These are phyloP conservation scores for Rubus idaeus DNA, from an alignment of 306 rosid genomes.

Conservation along the genomic window DNA sequence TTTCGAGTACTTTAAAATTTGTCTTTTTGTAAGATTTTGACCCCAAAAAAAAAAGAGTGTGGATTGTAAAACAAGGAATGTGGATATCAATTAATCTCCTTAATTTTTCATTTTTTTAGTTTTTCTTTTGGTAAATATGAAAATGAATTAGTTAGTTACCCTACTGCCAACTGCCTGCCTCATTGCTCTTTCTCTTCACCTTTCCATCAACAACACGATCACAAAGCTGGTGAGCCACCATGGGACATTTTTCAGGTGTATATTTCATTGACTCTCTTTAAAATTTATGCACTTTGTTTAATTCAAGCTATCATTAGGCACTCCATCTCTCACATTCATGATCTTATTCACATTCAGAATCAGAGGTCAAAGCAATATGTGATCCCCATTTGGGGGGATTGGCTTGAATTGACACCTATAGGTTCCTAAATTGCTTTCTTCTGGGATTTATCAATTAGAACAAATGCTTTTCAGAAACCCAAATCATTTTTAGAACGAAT, in stretches of 20 bases:
- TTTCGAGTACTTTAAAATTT: too few species aligned
- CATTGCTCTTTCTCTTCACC: neutral
- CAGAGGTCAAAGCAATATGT: neutral
- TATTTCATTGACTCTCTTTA: neutral
- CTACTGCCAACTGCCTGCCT: neutral
- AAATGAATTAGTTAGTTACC: conserved; percentile 1
- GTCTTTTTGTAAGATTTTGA: too few species aligned
- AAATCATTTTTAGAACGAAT: neutral
- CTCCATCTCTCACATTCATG: neutral
- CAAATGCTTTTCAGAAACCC: neutral
- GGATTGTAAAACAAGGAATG: too few species aligned
- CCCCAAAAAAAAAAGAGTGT: too few species aligned
- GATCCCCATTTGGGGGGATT: neutral
- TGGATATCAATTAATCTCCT: too few species aligned
- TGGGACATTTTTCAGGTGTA: conserved; percentile 10
- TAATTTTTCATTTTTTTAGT: too few species aligned
- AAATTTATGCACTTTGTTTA: neutral
- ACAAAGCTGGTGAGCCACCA: neutral
- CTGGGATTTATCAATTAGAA: neutral
- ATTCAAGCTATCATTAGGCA: neutral
- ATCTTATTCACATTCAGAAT: neutral
- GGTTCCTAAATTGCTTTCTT: neutral
- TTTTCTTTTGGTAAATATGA: neutral
- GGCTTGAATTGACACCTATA: neutral
- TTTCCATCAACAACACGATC: neutral